phyloP scores from a whole-genome alignment of 495 filamentous ascomycete genomes.

The Corynascus novoguineensis region DNA sequence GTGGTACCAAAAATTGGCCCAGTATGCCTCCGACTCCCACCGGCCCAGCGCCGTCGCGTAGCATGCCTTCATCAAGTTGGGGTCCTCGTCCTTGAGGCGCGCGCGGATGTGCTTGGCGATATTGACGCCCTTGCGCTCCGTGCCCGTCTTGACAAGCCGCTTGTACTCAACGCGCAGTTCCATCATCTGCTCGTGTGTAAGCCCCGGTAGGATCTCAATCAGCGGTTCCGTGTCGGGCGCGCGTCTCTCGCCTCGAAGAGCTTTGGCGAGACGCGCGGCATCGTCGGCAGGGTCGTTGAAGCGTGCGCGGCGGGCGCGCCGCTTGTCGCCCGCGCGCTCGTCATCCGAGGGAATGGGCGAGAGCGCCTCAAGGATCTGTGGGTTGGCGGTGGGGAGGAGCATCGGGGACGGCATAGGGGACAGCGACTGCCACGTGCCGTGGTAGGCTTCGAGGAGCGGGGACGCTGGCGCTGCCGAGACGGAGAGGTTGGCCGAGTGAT shows the following conservation, averaged over 20 bases:
- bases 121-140: slow-evolving; percentile 78
- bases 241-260: slow-evolving; percentile 62
- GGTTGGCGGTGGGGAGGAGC: slow-evolving; percentile 37
- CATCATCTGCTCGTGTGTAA: slow-evolving; percentile 81
- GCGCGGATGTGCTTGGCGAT: slow-evolving; percentile 93
- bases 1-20: slow-evolving; percentile 99
- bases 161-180: slow-evolving; percentile 86
- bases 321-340: slow-evolving; percentile 34
- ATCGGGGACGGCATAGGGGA: slow-evolving; percentile 88
- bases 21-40: slow-evolving; percentile 94
- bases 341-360: slow-evolving; percentile 43
- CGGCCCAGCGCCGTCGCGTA: slow-evolving; percentile 86
- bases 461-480: slow-evolving; percentile 62
- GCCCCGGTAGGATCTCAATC: slow-evolving; percentile 74
- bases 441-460: slow-evolving; percentile 87
- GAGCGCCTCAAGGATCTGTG: slow-evolving; percentile 34
- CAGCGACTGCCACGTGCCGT: slow-evolving; percentile 89
- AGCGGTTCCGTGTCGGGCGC: slow-evolving; percentile 63
- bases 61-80: slow-evolving; percentile 73
- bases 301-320: slow-evolving; percentile 50
- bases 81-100: slow-evolving; percentile 59
- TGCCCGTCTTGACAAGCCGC: slow-evolving; percentile 65
- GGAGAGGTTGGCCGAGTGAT: slow-evolving; percentile 34
- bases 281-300: slow-evolving; percentile 77
- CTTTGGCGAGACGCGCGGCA: slow-evolving; percentile 66